Percentiles rank a stretch among this genome's conserved stretches.
Conservation (phyloP, 352 stramenopile genomes). For the Phytophthora quininea region DNA sequence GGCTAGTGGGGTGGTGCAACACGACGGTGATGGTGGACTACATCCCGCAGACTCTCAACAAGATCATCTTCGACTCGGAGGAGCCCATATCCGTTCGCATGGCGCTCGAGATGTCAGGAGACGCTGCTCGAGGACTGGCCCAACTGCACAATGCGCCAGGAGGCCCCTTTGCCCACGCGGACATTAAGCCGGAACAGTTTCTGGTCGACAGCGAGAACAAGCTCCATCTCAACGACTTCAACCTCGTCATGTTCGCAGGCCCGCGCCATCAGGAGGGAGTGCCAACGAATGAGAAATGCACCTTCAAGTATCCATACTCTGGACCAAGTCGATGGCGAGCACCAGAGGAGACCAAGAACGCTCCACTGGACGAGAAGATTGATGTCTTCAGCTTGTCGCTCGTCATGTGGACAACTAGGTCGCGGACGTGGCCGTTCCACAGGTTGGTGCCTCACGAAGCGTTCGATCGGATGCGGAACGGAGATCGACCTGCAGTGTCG, state of each 20-base stretch:
- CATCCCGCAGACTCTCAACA: constrained; percentile 47
- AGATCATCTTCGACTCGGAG: constrained; percentile 43
- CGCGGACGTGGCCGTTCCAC: constrained; percentile 39
- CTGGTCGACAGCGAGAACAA: constrained; percentile 44
- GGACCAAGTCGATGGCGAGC: constrained; percentile 63
- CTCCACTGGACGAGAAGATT: constrained; percentile 44
- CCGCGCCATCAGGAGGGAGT: constrained; percentile 24
- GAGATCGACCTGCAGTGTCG: constrained; percentile 30
- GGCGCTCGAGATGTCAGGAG: constrained; percentile 37
- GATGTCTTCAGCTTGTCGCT: constrained; percentile 59
- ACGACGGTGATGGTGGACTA: constrained; percentile 63
- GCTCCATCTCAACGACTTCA: constrained; percentile 70
- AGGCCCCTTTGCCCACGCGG: constrained; percentile 60
- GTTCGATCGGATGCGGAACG: constrained; percentile 42
- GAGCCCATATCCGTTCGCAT: constrained; percentile 36
- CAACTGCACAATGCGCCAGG: constrained; percentile 55
- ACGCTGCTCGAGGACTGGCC: constrained; percentile 48
- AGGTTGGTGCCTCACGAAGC: constrained; percentile 38
- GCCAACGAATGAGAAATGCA: constrained; percentile 39
- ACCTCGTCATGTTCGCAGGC: constrained; percentile 63
- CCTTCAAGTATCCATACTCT: constrained; percentile 39
- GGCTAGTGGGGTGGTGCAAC: constrained; percentile 65
- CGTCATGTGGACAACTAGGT: constrained; percentile 49
- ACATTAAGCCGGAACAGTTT: constrained; percentile 70
- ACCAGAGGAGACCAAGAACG: constrained; percentile 56